phyloP scores from a whole-genome alignment of 495 filamentous ascomycete species.

The Cladorrhinum samala region DNA sequence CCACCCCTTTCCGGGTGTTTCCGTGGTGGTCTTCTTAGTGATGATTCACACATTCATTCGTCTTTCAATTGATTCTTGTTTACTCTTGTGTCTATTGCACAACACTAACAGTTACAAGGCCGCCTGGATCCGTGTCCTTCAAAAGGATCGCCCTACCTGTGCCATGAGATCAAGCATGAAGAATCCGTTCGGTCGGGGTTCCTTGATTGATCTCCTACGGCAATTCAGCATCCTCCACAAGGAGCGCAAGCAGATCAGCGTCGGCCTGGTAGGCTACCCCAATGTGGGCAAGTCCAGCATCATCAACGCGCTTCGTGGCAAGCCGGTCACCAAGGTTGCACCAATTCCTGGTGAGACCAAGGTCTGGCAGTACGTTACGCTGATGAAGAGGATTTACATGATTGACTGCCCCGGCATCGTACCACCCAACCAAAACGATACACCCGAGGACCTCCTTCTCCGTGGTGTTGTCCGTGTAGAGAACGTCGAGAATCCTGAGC shows the following conservation, averaged over 20 bases:
- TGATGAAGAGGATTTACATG: slow-evolving; percentile 95
- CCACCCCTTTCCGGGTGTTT: slow-evolving; percentile 36
- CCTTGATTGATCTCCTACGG: slow-evolving; percentile 66
- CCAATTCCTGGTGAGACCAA: slow-evolving; percentile 95
- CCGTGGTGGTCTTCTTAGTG: slow-evolving; percentile 90
- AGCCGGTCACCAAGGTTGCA: slow-evolving; percentile 90
- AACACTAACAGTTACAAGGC: slow-evolving; percentile 23
- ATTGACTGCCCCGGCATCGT: slow-evolving; percentile 97
- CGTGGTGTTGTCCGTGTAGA: slow-evolving; percentile 89
- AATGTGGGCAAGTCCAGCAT: slow-evolving; percentile 81
- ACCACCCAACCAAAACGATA: slow-evolving; percentile 77
- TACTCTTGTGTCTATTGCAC: background rate
- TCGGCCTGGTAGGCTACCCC: slow-evolving; percentile 76
- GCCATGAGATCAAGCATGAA: slow-evolving; percentile 90
- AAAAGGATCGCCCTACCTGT: slow-evolving; percentile 77
- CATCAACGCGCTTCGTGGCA: slow-evolving; percentile 86
- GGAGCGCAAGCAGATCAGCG: slow-evolving; percentile 84
- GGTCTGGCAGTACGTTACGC: slow-evolving; percentile 84
- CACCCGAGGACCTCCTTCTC: slow-evolving; percentile 81
- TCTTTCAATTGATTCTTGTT: slow-evolving; percentile 9
- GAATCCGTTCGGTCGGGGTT: slow-evolving; percentile 70
- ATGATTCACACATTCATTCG: slow-evolving; percentile 81
- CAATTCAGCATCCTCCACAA: slow-evolving; percentile 91
- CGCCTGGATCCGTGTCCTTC: slow-evolving; percentile 28
- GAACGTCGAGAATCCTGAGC: slow-evolving; percentile 90